These are phyloP conservation scores for Candida tropicalis DNA, from an alignment of 1,139 yeast genomes.

Conservation along the genomic window DNA sequence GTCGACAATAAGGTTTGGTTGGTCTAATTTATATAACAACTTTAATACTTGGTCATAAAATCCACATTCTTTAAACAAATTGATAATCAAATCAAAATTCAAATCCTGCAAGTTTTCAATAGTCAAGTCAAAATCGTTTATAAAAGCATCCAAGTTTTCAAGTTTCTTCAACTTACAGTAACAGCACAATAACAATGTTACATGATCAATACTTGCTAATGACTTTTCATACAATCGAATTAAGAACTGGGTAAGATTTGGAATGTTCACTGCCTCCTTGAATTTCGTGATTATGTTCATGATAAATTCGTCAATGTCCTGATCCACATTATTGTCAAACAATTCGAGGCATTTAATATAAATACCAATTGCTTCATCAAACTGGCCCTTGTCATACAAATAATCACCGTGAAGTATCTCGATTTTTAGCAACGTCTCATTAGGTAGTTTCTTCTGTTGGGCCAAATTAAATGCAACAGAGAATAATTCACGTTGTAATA, in stretches of 20 bases:
- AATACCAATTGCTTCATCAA: constrained; percentile 68
- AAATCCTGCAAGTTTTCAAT: constrained; percentile 41
- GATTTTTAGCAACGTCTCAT: constrained; percentile 48
- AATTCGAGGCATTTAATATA: constrained; percentile 50
- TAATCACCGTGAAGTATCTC: constrained; percentile 72
- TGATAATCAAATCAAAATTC: constrained; percentile 71
- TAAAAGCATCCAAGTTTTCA: constrained; percentile 60
- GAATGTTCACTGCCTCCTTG: constrained; percentile 80
- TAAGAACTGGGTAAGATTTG: constrained; percentile 65
- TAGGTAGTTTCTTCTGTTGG: constrained; percentile 42
- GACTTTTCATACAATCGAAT: constrained; percentile 53
- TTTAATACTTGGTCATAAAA: constrained; percentile 70
- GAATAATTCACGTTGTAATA: constrained; percentile 71
- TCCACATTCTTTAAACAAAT: constrained; percentile 77
- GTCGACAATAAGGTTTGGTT: constrained; percentile 76
- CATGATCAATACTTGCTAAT: constrained; percentile 73
- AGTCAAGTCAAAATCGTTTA: constrained; percentile 42
- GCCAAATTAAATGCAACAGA: constrained; percentile 77
- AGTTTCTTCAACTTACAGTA: constrained; percentile 75
- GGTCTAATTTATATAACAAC: constrained; percentile 70
- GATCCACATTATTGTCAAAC: constrained; percentile 16
- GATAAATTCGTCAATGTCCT: constrained; percentile 53
- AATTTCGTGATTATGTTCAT: constrained; percentile 81
- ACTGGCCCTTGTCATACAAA: constrained; percentile 66
- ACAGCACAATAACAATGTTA: constrained; percentile 78